Evolutionary conservation across 2,329 filamentous ascomycete species (phyloP), one percentile per base, ranked within the genome.

Genomic region (Aspergillus fischeri): DNA sequence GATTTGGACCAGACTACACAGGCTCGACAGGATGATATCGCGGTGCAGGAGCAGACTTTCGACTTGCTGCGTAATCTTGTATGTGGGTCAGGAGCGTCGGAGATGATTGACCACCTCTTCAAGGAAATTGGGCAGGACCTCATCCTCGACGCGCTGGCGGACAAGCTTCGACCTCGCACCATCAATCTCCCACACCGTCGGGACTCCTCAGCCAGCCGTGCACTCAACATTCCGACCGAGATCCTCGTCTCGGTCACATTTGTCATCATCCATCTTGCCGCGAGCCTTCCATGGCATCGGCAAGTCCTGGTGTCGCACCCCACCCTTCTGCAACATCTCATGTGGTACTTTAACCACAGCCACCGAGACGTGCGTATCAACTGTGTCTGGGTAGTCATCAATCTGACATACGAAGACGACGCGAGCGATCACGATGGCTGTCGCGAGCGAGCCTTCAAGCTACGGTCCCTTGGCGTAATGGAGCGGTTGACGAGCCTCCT

Each of bases 11-110:
- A 86, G 24, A 79, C 81, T 25, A 82, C 86, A 29, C 87, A 87
- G 68, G 85, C 87, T 20, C 84, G 88, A 53, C 86, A 86, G 63
- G 89, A 96, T 63, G 90, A 95, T 63, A 80, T 92, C 41, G 87
- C 87, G 2, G 89, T 97, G 28, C 93, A 97, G 74, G 91, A 96
- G 70, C 92, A 97, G 74, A 90, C 88, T 0, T 83, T 97, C 20
- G 89, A 95, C 65, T 88, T 97, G 65, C 85, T 99, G 60, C 85
- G 93, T 54, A 99, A 99, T 73, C 80, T 97, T 32, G 90, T 97
- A 63, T 89, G 88, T 56, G 85, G 87, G 59, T 78, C 73, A 64
- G 84, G 73, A 63, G 81, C 75, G 63, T 79, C 72, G 59, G 85
- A 78, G 75, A 93, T 97, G 85, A 91, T 97, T 60, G 92, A 96